These are phyloP conservation scores for Debaryomyces psychrophilus DNA, from an alignment of 1,139 yeast genomes.

Conservation along the genomic window DNA sequence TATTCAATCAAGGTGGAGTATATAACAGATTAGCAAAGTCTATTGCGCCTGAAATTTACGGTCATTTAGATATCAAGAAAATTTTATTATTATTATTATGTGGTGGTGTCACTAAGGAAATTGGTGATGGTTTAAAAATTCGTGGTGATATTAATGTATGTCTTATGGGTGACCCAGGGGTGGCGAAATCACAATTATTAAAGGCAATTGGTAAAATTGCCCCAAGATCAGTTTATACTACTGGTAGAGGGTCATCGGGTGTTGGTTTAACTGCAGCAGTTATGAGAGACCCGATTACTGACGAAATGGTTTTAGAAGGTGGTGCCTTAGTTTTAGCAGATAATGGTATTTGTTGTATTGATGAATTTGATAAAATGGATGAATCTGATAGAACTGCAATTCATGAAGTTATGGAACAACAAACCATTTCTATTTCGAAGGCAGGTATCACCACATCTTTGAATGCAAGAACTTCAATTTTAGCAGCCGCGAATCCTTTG, in stretches of 20 bases:
- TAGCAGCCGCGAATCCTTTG: slow-evolving; percentile 98
- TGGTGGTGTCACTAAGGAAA: slow-evolving; percentile 94
- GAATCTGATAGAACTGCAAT: slow-evolving; percentile 96
- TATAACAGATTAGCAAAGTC: slow-evolving; percentile 83
- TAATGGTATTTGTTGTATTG: slow-evolving; percentile 97
- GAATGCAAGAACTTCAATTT: slow-evolving; percentile 91
- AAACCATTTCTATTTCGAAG: slow-evolving; percentile 94
- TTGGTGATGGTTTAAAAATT: slow-evolving; percentile 95
- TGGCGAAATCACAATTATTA: slow-evolving; percentile 94
- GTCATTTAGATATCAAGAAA: slow-evolving; percentile 92
- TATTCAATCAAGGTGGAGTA: slow-evolving; percentile 62
- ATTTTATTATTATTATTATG: slow-evolving; percentile 80
- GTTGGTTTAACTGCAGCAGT: slow-evolving; percentile 99
- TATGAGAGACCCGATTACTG: slow-evolving; percentile 97
- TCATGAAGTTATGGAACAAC: slow-evolving; percentile 99
- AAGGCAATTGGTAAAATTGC: slow-evolving; percentile 92
- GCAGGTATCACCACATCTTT: slow-evolving; percentile 97
- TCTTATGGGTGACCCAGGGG: slow-evolving; percentile 99
- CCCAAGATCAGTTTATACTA: slow-evolving; percentile 96
- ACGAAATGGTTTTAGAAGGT: slow-evolving; percentile 97
- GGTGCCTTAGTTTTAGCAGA: slow-evolving; percentile 98
- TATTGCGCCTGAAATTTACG: slow-evolving; percentile 97
- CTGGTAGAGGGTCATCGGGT: slow-evolving; percentile 99
- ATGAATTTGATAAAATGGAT: slow-evolving; percentile 99
- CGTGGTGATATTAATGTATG: slow-evolving; percentile 97